A percentile compares a stretch with the other conserved stretches of the same genome.
Evolutionary conservation across 2,329 filamentous ascomycete species (phyloP).

Genomic region (Verticillium albo-atrum): DNA sequence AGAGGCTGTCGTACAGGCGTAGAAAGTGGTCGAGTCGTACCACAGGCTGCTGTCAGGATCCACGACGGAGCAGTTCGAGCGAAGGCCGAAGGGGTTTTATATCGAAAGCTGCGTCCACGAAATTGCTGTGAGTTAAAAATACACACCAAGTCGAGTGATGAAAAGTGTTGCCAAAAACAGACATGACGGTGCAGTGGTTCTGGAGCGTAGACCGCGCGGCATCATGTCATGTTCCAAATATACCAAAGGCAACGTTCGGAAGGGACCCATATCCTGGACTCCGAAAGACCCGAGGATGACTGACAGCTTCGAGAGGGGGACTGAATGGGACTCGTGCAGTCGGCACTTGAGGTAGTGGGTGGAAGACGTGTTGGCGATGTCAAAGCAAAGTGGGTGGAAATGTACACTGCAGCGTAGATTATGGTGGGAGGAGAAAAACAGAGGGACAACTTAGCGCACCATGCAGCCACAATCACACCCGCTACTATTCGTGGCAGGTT

Average conservation of each 20-base stretch:
- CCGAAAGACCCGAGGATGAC: neutral
- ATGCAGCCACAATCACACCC: conserved; percentile 13
- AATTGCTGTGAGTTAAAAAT: neutral
- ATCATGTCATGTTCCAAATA: neutral
- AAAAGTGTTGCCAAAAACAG: neutral
- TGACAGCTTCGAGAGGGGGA: neutral
- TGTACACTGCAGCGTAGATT: neutral
- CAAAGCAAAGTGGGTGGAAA: neutral
- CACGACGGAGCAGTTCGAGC: neutral
- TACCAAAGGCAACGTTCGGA: neutral
- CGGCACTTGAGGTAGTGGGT: neutral
- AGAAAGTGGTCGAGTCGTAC: neutral
- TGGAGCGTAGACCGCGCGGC: neutral
- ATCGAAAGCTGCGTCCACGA: neutral
- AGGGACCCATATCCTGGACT: neutral
- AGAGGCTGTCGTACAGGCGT: neutral
- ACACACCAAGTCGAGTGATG: neutral
- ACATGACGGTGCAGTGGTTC: neutral
- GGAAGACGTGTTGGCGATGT: neutral
- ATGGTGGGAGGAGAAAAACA: neutral
- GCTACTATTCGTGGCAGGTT: conserved; percentile 5
- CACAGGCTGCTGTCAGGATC: neutral
- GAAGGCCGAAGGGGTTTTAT: neutral
- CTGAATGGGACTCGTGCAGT: neutral
- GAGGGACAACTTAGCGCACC: neutral